Evolutionary conservation across 768 basidiomycete genomes (phyloP).

Genomic region (Arthromyces matolae): DNA sequence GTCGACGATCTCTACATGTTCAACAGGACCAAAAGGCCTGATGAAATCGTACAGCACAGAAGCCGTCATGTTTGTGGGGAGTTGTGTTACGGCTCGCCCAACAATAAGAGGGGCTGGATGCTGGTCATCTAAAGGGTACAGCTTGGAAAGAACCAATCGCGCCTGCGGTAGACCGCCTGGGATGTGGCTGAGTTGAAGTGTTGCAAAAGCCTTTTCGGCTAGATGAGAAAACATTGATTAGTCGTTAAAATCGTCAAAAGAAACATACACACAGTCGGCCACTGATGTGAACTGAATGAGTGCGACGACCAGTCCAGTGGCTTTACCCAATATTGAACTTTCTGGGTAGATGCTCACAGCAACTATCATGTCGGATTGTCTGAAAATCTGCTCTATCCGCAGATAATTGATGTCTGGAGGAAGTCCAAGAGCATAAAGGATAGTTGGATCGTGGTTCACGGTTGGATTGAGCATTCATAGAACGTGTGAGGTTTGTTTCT

Average conservation of each 20-base stretch:
- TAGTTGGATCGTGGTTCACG: not conserved
- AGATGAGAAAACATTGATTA: not conserved
- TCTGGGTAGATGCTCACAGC: not conserved
- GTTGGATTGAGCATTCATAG: too few species aligned
- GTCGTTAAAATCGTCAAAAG: not conserved
- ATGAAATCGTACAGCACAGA: not conserved
- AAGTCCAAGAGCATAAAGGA: not conserved
- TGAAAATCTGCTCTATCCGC: not conserved
- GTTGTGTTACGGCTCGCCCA: not conserved
- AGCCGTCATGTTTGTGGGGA: not conserved
- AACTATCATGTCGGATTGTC: not conserved
- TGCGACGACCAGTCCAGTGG: not conserved
- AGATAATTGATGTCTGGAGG: not conserved
- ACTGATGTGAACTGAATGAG: not conserved
- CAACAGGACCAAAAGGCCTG: not conserved
- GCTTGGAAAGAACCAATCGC: not conserved
- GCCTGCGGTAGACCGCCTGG: not conserved
- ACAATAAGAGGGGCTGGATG: not conserved
- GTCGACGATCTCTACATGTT: constrained; percentile 1
- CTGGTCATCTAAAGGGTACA: not conserved
- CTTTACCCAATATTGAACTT: not conserved
- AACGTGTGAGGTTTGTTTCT: constrained; percentile 42
- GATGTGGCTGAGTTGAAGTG: constrained; percentile 1
- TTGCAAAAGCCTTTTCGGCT: constrained; percentile 1
- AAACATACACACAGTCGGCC: not conserved